Evolutionary conservation across 179 eudicot genomes (phyloP).

Genomic region (Beta corolliflora): DNA sequence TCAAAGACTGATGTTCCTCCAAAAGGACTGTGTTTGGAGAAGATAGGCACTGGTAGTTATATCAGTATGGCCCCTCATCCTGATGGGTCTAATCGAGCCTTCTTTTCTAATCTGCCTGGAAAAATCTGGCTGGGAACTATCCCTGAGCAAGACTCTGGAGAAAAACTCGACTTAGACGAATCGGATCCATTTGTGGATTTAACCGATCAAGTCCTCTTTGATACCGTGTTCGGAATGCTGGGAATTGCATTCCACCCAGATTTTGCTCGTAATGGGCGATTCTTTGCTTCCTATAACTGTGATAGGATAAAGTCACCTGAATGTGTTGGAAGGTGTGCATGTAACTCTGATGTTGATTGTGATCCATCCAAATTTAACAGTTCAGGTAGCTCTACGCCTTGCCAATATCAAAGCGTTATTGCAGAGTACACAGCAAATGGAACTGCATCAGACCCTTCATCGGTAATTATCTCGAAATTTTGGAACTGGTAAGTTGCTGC

Average conservation of each 20-base stretch:
- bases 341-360: conserved; percentile 83
- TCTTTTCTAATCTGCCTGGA: conserved; percentile 76
- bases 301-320: conserved; percentile 61
- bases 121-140: conserved; percentile 72
- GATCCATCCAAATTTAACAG: conserved; percentile 66
- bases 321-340: conserved; percentile 85
- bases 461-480: conserved; percentile 39
- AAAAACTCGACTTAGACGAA: conserved; percentile 54
- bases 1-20: conserved; percentile 42
- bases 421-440: conserved; percentile 80
- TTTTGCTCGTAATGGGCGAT: conserved; percentile 70
- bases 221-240: conserved; percentile 79
- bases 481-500: neutral
- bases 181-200: conserved; percentile 81
- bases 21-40: conserved; percentile 81
- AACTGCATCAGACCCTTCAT: conserved; percentile 54
- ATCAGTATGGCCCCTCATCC: conserved; percentile 88
- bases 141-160: conserved; percentile 72
- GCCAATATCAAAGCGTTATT: conserved; percentile 66
- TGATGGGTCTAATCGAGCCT: conserved; percentile 79
- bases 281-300: conserved; percentile 86
- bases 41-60: conserved; percentile 52
- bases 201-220: conserved; percentile 73
- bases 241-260: conserved; percentile 93
- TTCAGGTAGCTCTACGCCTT: conserved; percentile 45